Conservation (phyloP, 169 alveolate genomes). For the Eimeria tenella region DNA sequence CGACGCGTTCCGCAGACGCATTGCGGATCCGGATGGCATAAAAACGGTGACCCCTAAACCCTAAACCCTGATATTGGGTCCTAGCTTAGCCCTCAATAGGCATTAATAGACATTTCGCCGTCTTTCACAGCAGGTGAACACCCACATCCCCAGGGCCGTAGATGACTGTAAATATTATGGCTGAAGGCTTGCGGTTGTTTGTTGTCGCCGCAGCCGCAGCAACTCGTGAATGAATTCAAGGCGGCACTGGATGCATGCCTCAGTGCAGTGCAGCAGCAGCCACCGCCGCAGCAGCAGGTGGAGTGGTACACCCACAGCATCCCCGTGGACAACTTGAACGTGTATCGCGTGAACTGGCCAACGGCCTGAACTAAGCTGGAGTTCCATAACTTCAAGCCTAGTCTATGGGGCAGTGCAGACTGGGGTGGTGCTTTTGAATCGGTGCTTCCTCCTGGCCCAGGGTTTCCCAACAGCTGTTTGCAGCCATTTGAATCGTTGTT, state of each 20-base stretch:
- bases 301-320: constrained; percentile 77
- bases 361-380: constrained; percentile 26
- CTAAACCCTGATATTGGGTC: too few species aligned
- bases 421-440: too few species aligned
- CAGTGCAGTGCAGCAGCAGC: constrained; percentile 27
- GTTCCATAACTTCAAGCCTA: background rate
- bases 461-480: too few species aligned
- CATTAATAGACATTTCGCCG: too few species aligned
- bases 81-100: too few species aligned
- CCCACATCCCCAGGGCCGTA: too few species aligned
- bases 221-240: constrained; percentile 1
- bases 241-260: constrained; percentile 43
- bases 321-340: constrained; percentile 77
- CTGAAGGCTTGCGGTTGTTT: background rate
- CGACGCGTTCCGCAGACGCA: constrained; percentile 78
- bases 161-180: background rate
- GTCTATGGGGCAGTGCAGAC: background rate
- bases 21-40: constrained; percentile 43
- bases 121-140: too few species aligned
- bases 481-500: too few species aligned
- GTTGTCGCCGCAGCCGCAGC: constrained; percentile 11
- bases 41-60: constrained; percentile 40
- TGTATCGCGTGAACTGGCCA: constrained; percentile 79
- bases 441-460: too few species aligned
- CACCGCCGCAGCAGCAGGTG: constrained; percentile 60